These are phyloP conservation scores for Paramecium bursaria DNA, from an alignment of 73 alveolate genomes.

Conservation along the genomic window DNA sequence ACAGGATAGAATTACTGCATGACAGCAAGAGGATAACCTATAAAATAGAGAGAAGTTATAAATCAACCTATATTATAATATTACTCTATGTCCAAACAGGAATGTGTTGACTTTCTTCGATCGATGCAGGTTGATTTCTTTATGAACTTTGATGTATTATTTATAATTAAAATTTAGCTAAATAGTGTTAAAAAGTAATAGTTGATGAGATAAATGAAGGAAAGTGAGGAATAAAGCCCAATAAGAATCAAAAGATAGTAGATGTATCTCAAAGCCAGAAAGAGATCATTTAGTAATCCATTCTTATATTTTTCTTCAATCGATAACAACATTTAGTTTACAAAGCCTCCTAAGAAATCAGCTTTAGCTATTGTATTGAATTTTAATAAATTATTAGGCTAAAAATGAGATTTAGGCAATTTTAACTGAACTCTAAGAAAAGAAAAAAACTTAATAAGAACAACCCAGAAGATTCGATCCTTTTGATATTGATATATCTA, in stretches of 20 bases:
- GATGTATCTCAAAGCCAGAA: no score
- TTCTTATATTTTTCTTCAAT: constrained; percentile 33
- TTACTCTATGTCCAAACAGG: constrained; percentile 48
- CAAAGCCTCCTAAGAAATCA: constrained; percentile 43
- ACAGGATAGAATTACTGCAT: not conserved
- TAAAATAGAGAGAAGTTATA: constrained; percentile 8
- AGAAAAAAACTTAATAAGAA: constrained; percentile 1
- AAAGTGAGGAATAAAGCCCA: no score
- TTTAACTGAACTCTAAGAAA: not conserved
- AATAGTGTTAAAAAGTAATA: constrained; percentile 13
- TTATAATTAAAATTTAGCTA: not conserved
- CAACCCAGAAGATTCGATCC: not conserved
- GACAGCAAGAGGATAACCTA: not conserved
- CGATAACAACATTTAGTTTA: not conserved
- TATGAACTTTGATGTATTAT: constrained; percentile 37
- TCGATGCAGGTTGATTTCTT: constrained; percentile 28
- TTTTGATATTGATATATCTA: constrained; percentile 41
- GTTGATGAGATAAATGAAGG: constrained; percentile 26
- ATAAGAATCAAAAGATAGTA: not conserved
- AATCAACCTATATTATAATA: not conserved
- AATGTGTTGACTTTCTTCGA: constrained; percentile 46
- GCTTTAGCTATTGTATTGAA: constrained; percentile 33
- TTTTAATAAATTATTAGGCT: not conserved
- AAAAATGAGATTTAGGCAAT: constrained; percentile 39
- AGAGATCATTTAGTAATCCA: constrained; percentile 62